Evolutionary conservation across 164 flowering plant genomes (phyloP), one percentile per base, ranked within the genome.

Genomic region (Vitis rotundifolia): DNA sequence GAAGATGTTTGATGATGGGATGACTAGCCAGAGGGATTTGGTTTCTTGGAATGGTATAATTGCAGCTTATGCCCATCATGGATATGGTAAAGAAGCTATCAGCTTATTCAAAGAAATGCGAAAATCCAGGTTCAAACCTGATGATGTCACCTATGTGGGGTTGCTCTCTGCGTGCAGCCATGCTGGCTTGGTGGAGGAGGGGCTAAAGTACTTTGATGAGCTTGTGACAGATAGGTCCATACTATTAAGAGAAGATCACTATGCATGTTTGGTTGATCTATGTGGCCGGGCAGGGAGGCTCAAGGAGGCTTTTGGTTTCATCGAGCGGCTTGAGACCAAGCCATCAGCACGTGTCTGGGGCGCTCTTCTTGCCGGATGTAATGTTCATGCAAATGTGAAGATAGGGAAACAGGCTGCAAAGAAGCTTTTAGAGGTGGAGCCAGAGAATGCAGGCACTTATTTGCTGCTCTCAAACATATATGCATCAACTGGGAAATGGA

Each of bases 51-150:
- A 76, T 66, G 69, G 74, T 48, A 81, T 81, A 74, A 71, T 78
- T 69, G 76, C 84, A 44, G 81, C 81, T 19, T 81, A 81, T 81
- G 79, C 78, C 10, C 82, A 78, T 37, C 84, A 81, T 66, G 84
- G 84, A 59, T 61, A 16, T 60, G 84, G 82, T 3, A 60, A n/a
- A 16, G 80, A 81, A 59, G 81, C 82, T 63, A 76, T 78, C n/a
- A 29, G 11, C 9, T 62, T 78, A 61, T 81, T 78, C n/a, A 37
- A 81, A 15, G 59, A 78, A 62, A 78, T 81, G 78, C 68, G 6
- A 31, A 37, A 11, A 49, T 60, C 60, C 11, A 80, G 82, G 5
- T 50, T 73, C 50, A 73, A 69, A 62, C 77, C 79, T 51, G 49
- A 68, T 62, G 81, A 71, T 37, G 76, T 71, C 19, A 78, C 79